phyloP scores from a whole-genome alignment of 2,329 filamentous ascomycete species.

The Taxawa tesnikishii region DNA sequence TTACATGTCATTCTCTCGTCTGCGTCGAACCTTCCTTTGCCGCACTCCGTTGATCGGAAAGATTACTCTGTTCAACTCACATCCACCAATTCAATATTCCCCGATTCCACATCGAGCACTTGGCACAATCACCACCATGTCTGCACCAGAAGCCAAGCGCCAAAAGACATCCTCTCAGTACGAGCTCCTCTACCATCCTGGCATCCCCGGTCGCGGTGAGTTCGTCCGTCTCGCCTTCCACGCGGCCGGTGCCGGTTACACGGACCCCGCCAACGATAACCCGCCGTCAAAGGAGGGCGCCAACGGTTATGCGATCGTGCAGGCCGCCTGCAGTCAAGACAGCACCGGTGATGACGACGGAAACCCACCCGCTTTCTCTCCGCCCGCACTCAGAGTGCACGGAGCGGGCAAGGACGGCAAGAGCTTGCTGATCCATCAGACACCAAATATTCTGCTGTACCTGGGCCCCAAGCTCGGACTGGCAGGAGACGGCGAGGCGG shows the following conservation, averaged over 20 bases:
- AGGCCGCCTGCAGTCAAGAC: conserved; percentile 33
- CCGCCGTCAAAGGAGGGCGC: conserved; percentile 30
- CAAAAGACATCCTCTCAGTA: conserved; percentile 25
- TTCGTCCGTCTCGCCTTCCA: conserved; percentile 62
- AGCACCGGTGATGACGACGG: conserved; percentile 32
- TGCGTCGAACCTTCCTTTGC: no score
- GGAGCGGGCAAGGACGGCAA: conserved; percentile 39
- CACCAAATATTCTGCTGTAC: conserved; percentile 61
- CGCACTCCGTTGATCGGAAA: no score
- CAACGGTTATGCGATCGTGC: conserved; percentile 40
- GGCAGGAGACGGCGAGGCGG: conserved; percentile 34
- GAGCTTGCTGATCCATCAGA: conserved; percentile 53
- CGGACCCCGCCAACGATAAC: conserved; percentile 41
- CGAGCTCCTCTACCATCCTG: conserved; percentile 60
- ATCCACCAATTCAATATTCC: no score
- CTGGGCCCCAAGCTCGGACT: conserved; percentile 50
- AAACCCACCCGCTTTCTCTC: conserved; percentile 55
- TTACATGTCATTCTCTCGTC: no score
- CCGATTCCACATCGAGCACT: neutral
- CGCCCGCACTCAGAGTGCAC: conserved; percentile 48
- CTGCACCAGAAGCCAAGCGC: conserved; percentile 3
- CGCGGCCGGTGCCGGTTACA: conserved; percentile 52
- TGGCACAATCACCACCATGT: conserved; percentile 6
- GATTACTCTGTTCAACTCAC: no score
- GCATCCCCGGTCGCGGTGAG: conserved; percentile 62